Conservation (phyloP, 2,329 filamentous ascomycete species). For the Botrytis fragariae region DNA sequence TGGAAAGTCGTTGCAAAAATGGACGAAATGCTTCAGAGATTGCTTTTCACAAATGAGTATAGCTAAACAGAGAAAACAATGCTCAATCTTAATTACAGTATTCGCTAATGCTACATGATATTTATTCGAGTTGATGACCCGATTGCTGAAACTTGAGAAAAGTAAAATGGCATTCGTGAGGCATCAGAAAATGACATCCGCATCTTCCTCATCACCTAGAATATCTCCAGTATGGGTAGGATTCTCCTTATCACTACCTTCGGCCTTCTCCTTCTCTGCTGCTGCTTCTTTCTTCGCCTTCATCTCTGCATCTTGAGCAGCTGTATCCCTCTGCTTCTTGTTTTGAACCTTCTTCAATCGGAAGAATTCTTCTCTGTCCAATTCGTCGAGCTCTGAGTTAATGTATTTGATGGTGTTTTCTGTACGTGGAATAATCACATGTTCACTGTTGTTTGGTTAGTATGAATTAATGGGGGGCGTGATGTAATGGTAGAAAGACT, state of each 20-base stretch:
- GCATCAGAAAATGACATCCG: constrained; percentile 78
- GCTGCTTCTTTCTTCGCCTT: constrained; percentile 64
- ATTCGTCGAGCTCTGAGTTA: constrained; percentile 95
- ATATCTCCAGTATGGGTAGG: constrained; percentile 57
- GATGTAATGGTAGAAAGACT: constrained; percentile 37
- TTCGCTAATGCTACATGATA: constrained; percentile 35
- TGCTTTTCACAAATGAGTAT: neutral
- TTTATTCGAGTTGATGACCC: constrained; percentile 11
- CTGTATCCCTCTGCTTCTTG: constrained; percentile 78
- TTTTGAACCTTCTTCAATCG: constrained; percentile 89
- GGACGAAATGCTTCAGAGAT: constrained; percentile 16
- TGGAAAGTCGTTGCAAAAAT: constrained; percentile 13
- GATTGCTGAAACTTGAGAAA: neutral
- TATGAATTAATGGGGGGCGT: neutral
- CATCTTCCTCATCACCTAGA: constrained; percentile 71
- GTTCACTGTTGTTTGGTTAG: constrained; percentile 55
- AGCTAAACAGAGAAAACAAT: constrained; percentile 8
- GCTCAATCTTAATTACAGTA: constrained; percentile 20
- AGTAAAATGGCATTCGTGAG: neutral
- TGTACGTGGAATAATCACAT: constrained; percentile 95
- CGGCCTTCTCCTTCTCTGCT: constrained; percentile 52
- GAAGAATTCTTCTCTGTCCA: constrained; percentile 98
- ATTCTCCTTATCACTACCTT: constrained; percentile 41
- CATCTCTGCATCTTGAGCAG: constrained; percentile 70
- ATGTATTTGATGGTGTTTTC: constrained; percentile 99